These are phyloP conservation scores for Macadamia tetraphylla DNA, from an alignment of 164 flowering plant genomes.

Conservation along the genomic window DNA sequence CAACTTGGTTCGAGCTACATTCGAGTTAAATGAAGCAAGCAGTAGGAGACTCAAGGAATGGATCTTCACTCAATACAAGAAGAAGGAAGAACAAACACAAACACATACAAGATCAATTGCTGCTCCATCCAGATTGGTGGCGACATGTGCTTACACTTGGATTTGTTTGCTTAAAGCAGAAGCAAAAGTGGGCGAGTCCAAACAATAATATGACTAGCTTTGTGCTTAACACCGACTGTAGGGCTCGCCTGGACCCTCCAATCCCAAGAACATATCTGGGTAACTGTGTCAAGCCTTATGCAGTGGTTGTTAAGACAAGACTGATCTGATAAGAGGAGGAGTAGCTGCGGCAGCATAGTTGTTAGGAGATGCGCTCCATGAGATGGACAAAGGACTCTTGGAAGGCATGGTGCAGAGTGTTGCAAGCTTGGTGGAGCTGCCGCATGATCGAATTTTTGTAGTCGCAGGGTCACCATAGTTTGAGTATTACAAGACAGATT, in stretches of 20 bases:
- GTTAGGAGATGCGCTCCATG: too few species aligned
- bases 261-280: slow-evolving; percentile 46
- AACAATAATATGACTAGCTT: background rate
- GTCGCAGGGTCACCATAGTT: slow-evolving; percentile 48
- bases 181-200: background rate
- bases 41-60: slow-evolving; percentile 8
- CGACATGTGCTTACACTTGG: slow-evolving; percentile 35
- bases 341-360: too few species aligned
- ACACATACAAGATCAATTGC: too few species aligned
- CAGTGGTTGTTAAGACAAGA: slow-evolving; percentile 18
- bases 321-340: background rate
- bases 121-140: slow-evolving; percentile 24
- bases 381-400: too few species aligned
- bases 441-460: background rate
- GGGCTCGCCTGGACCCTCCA: slow-evolving; percentile 21
- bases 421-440: background rate
- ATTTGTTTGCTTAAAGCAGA: slow-evolving; percentile 26
- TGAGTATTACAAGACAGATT: slow-evolving; percentile 41
- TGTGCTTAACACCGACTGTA: slow-evolving; percentile 20
- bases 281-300: slow-evolving; percentile 30
- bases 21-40: slow-evolving; percentile 14
- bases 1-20: slow-evolving; percentile 24
- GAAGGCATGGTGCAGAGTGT: background rate
- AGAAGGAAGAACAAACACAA: background rate
- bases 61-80: background rate